Evolutionary conservation across 202 grass and related monocot genomes (phyloP).

Genomic region (Bolboschoenoplectus hybrid): DNA sequence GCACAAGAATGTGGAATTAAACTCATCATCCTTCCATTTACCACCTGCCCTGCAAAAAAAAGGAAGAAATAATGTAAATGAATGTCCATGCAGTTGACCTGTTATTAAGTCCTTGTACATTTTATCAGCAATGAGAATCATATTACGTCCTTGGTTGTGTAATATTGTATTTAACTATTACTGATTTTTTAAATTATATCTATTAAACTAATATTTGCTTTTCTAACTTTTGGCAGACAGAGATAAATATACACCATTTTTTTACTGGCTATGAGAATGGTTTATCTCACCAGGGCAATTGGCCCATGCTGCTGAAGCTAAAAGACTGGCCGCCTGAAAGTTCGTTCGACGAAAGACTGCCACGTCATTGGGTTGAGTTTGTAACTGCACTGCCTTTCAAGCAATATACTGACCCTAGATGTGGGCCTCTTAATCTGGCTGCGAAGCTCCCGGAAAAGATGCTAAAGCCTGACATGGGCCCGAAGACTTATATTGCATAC

Average conservation of each 20-base stretch:
- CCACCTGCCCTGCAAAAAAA: background rate
- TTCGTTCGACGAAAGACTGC: slow-evolving; percentile 73
- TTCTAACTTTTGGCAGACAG: slow-evolving; percentile 44
- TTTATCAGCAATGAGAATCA: background rate
- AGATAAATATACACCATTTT: slow-evolving; percentile 67
- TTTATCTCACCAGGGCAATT: slow-evolving; percentile 5
- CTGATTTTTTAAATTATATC: background rate
- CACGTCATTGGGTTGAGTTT: slow-evolving; percentile 74
- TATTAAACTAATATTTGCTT: background rate
- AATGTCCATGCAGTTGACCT: background rate
- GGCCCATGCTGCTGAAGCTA: slow-evolving; percentile 76
- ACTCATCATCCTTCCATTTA: background rate
- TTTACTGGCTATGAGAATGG: slow-evolving; percentile 70
- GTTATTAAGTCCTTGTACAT: background rate
- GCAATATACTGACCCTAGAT: slow-evolving; percentile 70
- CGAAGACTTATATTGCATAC: slow-evolving; percentile 95
- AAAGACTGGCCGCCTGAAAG: slow-evolving; percentile 88
- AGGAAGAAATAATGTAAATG: background rate
- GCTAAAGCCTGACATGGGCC: slow-evolving; percentile 75
- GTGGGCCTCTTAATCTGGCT: slow-evolving; percentile 75
- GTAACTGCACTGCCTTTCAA: slow-evolving; percentile 76
- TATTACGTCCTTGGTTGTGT: background rate
- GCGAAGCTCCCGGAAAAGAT: slow-evolving; percentile 46
- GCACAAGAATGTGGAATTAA: background rate
- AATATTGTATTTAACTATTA: background rate